A percentile compares a stretch with the other conserved stretches of the same genome.
Evolutionary conservation across 2,329 filamentous ascomycete genomes (phyloP).

Genomic region (Ascochyta lentis): DNA sequence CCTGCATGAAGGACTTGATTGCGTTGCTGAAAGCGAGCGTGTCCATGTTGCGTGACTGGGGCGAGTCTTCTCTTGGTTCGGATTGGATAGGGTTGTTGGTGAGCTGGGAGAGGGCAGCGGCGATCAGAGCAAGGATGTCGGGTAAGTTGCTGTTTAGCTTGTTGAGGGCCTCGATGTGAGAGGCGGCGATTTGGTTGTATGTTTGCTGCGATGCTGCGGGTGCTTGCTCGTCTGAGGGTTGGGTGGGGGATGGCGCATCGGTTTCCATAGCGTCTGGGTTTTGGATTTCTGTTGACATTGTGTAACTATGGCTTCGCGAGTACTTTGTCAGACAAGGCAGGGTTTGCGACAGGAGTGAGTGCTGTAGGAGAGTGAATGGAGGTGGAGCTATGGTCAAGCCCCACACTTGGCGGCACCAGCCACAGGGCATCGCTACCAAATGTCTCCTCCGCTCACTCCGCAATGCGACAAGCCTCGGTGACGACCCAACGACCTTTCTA

Average conservation of each 20-base stretch:
- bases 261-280: conserved; percentile 15
- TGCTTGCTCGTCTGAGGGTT: conserved; percentile 13
- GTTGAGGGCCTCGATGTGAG: conserved; percentile 43
- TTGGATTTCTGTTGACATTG: conserved; percentile 24
- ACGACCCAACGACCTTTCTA: conserved; percentile 6
- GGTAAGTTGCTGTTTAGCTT: conserved; percentile 39
- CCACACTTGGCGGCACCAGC: conserved; percentile 26
- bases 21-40: conserved; percentile 61
- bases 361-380: neutral
- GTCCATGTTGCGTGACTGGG: conserved; percentile 53
- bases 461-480: conserved; percentile 20
- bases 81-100: conserved; percentile 59
- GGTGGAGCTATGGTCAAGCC: conserved; percentile 1
- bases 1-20: conserved; percentile 77
- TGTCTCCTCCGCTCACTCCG: conserved; percentile 36
- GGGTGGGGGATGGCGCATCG: conserved; percentile 5
- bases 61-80: conserved; percentile 34
- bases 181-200: conserved; percentile 41
- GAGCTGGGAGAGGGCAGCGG: conserved; percentile 75
- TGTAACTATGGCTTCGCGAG: neutral
- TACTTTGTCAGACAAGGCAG: neutral
- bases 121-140: conserved; percentile 74
- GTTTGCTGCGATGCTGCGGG: conserved; percentile 21
- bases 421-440: conserved; percentile 23
- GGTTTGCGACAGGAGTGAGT: neutral